Conservation (phyloP, 2,329 filamentous ascomycete genomes). For the Cephalotrichum gorgonifer region DNA sequence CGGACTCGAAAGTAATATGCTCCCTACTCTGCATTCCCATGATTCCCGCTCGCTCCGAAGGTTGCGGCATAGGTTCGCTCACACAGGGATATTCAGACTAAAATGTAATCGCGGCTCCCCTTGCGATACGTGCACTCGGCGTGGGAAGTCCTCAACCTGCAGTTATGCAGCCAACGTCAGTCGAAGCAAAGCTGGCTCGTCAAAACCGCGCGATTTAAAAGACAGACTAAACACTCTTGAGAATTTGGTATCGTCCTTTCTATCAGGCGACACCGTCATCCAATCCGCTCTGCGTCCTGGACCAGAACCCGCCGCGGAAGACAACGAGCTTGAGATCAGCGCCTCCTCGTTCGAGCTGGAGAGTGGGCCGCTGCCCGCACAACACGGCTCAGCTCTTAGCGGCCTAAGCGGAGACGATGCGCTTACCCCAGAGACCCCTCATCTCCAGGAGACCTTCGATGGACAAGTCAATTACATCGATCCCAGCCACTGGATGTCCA, state of each 20-base stretch:
- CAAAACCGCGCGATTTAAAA: slow-evolving; percentile 6
- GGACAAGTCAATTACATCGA: slow-evolving; percentile 16
- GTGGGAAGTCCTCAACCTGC: slow-evolving; percentile 14
- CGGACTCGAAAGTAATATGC: slow-evolving; percentile 22
- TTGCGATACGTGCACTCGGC: slow-evolving; percentile 18
- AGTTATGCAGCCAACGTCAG: slow-evolving; percentile 19
- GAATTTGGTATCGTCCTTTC: slow-evolving; percentile 13
- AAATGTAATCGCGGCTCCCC: slow-evolving; percentile 21
- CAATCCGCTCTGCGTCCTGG: neutral
- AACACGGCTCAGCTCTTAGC: neutral
- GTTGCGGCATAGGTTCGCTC: neutral
- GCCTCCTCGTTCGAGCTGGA: neutral
- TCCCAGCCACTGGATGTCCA: slow-evolving; percentile 21
- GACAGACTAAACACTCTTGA: slow-evolving; percentile 19
- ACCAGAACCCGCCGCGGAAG: neutral
- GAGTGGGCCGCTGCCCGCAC: neutral
- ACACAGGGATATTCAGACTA: slow-evolving; percentile 11
- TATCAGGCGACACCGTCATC: slow-evolving; percentile 8
- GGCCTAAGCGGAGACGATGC: neutral
- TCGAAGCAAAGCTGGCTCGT: slow-evolving; percentile 7
- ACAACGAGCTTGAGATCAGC: neutral
- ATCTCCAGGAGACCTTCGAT: slow-evolving; percentile 1
- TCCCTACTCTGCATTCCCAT: slow-evolving; percentile 1
- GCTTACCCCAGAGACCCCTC: neutral
- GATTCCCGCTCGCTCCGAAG: neutral